Base-by-base conservation (phyloP, 805 yeast genomes). In the Suhomyces sp. region DNA sequence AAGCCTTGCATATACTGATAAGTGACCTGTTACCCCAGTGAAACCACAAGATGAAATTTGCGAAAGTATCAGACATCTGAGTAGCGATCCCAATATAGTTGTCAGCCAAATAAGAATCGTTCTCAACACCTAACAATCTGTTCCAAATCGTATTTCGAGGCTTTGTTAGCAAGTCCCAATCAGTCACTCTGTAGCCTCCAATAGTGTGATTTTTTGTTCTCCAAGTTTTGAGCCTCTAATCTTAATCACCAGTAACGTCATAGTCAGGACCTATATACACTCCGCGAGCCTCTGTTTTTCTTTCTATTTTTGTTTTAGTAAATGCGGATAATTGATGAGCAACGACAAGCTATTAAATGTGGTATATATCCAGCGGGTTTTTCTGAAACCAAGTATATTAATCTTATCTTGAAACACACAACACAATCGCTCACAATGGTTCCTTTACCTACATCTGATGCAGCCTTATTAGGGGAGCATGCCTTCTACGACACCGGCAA, bases 401-500 rank as follows among this genome's bases (percentile, higher is more conserved):
- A 36, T 12, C 12, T 17, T 38, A 17, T 15, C 31, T 23, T 17
- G 6, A 12, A 7, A 29, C 23, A 45, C 35, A 8, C 31, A 12
- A 33, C 17, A 49, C 53, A 46, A 12, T 50, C 53, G 53, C 53
- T 50, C 19, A 19, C 27, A 27, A 63, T 63, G 67, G 57, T 62
- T 23, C 69, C 69, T 12, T 52, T 53, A 38, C 68, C 69, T n/a
- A 51, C 60, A 6, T 29, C 52, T 26, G 68, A 64, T 46, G 35
- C 41, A 6, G 47, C 49, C 33, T 55, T 64, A 49, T 55, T 64
- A 46, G 48, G 55, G 13, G 72, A 68, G 47, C 71, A 68, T 57
- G 64, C 63, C 15, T 68, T 64, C 58, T 67, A 68, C 50, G 70
- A 66, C 12, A 56, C 69, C 0, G 71, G 70, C 17, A 63, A 66